Percentiles rank a stretch among this genome's conserved stretches.
Conservation (phyloP, 306 rosid genomes). For the Pterocarpus santalinus region DNA sequence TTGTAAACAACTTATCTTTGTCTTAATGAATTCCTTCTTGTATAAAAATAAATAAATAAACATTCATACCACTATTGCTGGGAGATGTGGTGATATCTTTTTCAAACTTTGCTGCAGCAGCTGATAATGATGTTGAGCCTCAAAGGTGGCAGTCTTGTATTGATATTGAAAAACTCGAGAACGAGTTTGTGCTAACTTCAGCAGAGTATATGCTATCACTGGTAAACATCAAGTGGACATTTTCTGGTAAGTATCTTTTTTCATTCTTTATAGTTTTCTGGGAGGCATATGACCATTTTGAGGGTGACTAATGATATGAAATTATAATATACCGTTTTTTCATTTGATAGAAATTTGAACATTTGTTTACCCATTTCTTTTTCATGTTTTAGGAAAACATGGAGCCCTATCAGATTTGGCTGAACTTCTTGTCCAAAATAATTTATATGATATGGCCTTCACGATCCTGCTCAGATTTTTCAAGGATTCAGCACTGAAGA, state of each 20-base stretch:
- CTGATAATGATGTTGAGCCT: constrained; percentile 58
- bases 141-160: constrained; percentile 60
- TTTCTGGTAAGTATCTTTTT: constrained; percentile 64
- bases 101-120: constrained; percentile 50
- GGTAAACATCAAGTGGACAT: constrained; percentile 75
- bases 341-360: constrained; percentile 25
- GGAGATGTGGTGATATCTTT: constrained; percentile 40
- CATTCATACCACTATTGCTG: constrained; percentile 35
- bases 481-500: constrained; percentile 83
- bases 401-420: constrained; percentile 74
- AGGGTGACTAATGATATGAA: constrained; percentile 14
- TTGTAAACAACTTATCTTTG: background rate
- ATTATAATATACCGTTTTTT: constrained; percentile 28
- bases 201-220: constrained; percentile 85
- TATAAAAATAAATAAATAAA: background rate
- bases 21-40: constrained; percentile 31
- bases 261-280: constrained; percentile 16
- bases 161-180: constrained; percentile 80
- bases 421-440: constrained; percentile 77
- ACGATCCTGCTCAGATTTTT: constrained; percentile 79
- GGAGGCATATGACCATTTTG: constrained; percentile 19
- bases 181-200: constrained; percentile 83
- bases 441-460: constrained; percentile 83
- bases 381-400: constrained; percentile 59
- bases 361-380: background rate